Base-by-base conservation (phyloP, 2,329 filamentous ascomycete genomes). In the Monilinia polystroma region DNA sequence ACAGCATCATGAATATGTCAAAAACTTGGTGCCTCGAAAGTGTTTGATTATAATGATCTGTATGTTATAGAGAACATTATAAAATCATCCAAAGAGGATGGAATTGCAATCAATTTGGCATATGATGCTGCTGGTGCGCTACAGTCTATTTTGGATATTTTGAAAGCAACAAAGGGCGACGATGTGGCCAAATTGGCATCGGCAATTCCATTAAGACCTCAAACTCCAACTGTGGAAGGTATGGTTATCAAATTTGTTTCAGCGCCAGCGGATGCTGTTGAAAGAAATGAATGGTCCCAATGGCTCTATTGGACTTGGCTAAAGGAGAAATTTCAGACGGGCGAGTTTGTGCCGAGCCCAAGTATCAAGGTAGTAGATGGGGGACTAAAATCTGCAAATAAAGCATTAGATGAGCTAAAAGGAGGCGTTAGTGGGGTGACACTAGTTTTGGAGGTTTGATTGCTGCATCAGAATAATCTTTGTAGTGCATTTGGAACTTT, bases 181-280 rank as follows among this genome's bases (percentile, higher is more conserved):
- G 81, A 80, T 1, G 70, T 85, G 4, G 72, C 73, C 43, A 84
- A 81, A 8, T 76, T 88, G 47, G 79, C 80, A 20, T 79, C 78
- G 68, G 86, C 85, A 0, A 75, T 86, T 35, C 80, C 87, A 77
- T 74, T 88, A 5, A 85, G 85, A 0, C 80, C 87, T 35, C 84
- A 62, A 14, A 20, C 43, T 4, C 23, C 47, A 62, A 32, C 35
- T 41, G 23, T 60, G 23, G 56, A 66, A 16, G 64, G 56, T 23
- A 20, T 66, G 2, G 51, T 53, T 23, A 38, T 62, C 26, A 54
- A 62, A 26, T 66, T 66, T 38, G 56, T 88, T 67, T 69, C 84
- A 57, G 79, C 76, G 51, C 80, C 82, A 72, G 81, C 80, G 62
- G 85, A 85, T 67, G 75, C 75, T 20, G 72, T 80, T 64, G 82